phyloP scores from a whole-genome alignment of 371 early-diverging fungal genomes.

The Mucor racemosus region DNA sequence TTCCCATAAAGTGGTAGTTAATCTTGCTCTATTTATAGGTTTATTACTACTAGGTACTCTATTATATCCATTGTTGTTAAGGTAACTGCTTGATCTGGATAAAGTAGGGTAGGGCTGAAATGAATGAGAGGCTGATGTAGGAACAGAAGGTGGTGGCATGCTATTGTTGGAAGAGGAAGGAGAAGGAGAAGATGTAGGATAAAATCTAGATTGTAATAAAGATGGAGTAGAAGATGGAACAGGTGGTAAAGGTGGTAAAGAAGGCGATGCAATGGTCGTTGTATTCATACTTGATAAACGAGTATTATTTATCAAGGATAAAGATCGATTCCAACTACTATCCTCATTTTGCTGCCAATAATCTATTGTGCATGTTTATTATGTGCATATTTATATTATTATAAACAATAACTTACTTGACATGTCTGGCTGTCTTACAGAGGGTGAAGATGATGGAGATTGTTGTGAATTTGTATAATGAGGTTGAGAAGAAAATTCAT shows the following conservation, averaged over 20 bases:
- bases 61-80: not conserved
- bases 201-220: not conserved
- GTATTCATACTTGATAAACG: not conserved
- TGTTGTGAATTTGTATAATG: not conserved
- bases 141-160: not conserved
- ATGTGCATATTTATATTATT: not conserved
- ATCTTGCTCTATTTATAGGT: constrained; percentile 43
- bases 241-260: constrained; percentile 9
- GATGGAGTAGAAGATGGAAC: not conserved
- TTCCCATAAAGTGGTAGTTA: constrained; percentile 83
- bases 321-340: not conserved
- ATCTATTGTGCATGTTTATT: not conserved
- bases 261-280: not conserved
- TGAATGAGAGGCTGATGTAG: not conserved
- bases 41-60: not conserved
- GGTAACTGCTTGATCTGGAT: constrained; percentile 6
- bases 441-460: not conserved
- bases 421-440: not conserved
- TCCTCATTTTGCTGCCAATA: not conserved
- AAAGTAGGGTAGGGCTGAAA: constrained; percentile 21
- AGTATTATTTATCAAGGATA: not conserved
- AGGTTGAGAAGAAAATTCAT: not conserved
- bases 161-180: not conserved
- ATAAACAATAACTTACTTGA: not conserved
- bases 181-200: not conserved